Evolutionary conservation across 139 green algal genomes (phyloP).

Genomic region (Dunaliella primolecta): DNA sequence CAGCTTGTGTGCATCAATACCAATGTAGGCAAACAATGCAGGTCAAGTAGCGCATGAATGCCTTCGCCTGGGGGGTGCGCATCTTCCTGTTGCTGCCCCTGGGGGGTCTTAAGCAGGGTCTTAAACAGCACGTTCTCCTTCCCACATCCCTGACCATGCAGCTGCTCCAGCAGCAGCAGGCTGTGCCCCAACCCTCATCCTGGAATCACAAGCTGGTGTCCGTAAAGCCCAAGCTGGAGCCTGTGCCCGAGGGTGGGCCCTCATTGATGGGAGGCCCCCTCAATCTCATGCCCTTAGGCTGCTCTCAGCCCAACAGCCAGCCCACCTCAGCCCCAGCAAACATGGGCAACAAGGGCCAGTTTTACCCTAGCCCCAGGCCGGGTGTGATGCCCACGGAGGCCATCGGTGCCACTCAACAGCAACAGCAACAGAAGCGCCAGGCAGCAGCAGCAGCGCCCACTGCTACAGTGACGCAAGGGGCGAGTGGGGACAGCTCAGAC

Average conservation of each 20-base stretch:
- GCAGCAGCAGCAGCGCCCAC: background rate
- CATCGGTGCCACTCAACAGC: background rate
- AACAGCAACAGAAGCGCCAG: background rate
- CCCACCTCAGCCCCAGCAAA: background rate
- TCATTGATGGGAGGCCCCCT: slow-evolving; percentile 8
- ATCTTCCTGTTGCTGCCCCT: too few species aligned
- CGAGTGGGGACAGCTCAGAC: background rate
- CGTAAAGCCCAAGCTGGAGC: slow-evolving; percentile 15
- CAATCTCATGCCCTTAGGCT: slow-evolving; percentile 14
- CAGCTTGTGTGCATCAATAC: background rate
- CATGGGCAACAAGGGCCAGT: background rate
- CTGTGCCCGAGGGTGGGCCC: slow-evolving; percentile 12
- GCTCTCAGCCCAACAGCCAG: background rate
- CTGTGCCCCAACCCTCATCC: background rate
- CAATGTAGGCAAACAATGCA: background rate
- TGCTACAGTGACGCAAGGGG: background rate
- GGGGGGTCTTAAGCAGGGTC: too few species aligned
- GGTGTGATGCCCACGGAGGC: background rate
- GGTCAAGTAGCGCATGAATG: too few species aligned
- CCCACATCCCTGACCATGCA: background rate
- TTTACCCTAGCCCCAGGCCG: background rate
- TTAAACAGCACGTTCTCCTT: background rate
- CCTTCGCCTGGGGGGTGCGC: too few species aligned
- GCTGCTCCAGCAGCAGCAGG: slow-evolving; percentile 5
- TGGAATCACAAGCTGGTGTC: slow-evolving; percentile 19